Conservation (phyloP, 495 filamentous ascomycete species). For the Usnea hakonensis region DNA sequence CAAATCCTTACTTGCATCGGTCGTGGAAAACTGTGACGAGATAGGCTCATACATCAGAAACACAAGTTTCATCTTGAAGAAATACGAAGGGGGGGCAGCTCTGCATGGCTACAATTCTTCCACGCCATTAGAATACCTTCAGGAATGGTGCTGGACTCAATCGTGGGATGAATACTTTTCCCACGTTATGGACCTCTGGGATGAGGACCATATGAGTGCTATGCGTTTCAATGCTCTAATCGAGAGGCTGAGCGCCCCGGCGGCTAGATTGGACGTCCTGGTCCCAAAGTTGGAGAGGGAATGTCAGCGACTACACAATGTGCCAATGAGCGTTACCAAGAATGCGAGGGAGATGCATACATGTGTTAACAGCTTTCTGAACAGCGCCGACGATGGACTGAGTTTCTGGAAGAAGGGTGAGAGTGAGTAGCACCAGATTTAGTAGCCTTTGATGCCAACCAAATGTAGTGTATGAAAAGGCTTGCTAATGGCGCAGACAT, state of each 20-base stretch:
- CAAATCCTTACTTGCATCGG: not conserved
- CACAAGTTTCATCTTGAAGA: not conserved
- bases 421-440: not conserved
- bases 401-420: not conserved
- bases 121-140: not conserved
- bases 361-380: not conserved
- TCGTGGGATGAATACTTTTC: not conserved
- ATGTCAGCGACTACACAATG: not conserved
- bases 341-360: not conserved
- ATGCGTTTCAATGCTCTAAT: not conserved
- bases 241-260: not conserved
- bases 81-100: not conserved
- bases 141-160: slow-evolving; percentile 3
- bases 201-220: not conserved
- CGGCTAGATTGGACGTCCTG: not conserved
- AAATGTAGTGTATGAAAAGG: not conserved
- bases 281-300: not conserved
- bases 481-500: not conserved
- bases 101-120: slow-evolving; percentile 4
- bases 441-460: not conserved
- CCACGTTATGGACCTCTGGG: not conserved
- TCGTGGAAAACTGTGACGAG: not conserved
- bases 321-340: not conserved
- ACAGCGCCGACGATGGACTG: not conserved
- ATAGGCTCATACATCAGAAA: slow-evolving; percentile 3